Base-by-base conservation (phyloP, 768 basidiomycete species). In the Calocybe indica region DNA sequence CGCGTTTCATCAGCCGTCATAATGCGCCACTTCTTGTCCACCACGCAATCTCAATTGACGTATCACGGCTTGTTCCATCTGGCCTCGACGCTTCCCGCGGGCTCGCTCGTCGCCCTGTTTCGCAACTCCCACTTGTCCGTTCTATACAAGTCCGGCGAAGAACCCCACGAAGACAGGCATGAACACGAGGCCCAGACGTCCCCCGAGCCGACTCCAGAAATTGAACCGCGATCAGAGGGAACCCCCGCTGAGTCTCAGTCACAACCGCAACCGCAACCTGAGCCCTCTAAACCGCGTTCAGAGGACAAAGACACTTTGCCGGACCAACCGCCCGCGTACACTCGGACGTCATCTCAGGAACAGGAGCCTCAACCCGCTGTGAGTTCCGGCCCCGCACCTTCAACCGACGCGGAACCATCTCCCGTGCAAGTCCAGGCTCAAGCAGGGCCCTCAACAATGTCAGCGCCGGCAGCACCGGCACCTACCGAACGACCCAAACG, bases 41-140 rank as follows among this genome's bases (percentile, higher is more conserved):
- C 66, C 12, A 84, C 87, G 0, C 75, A 79, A 50, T 90, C 89
- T 2, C 93, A 96, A 58, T 63, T 95, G 47, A 94, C 92, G 0
- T 94, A 94, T 57, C 76, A 90, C 46, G 92, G 92, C 0, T 74
- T 94, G 32, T 92, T 93, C 62, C 77, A 83, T 33, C 80, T 94
- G 42, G 83, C 85, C 0, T 75, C 79, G 2, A 70, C 79, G 1
- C 78, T 93, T 46, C 61, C 67, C 9, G 64, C 75, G 0, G 69
- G 73, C 38, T 58, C 70, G 0, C 72, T 76, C n/a, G 84, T 86
- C n/a, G 92, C 92, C 0, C 79, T 94, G 51, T 95, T 93, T 73
- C 82, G 93, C 45, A 91, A 82, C 64, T 92, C 90, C 0, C 93
- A 95, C 60, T 80, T 96, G 10, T 85, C 86, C 0, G 92, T 95